phyloP scores from a whole-genome alignment of 495 filamentous ascomycete species.

The Aspergillus campestris region DNA sequence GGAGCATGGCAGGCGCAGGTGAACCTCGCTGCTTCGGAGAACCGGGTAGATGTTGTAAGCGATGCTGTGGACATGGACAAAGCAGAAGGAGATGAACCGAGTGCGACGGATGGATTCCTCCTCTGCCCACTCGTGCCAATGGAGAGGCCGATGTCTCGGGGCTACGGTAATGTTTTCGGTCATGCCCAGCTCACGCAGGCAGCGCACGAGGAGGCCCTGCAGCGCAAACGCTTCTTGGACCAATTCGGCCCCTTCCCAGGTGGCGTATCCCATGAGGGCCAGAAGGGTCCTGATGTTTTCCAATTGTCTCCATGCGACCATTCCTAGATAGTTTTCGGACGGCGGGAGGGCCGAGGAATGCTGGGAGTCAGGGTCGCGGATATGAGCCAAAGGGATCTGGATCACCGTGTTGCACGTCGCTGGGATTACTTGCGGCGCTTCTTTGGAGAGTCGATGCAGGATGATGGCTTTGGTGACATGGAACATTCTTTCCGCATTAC shows the following conservation, averaged over 20 bases:
- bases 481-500: conserved; percentile 28
- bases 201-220: conserved; percentile 25
- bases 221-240: conserved; percentile 31
- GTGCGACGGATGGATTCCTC: conserved; percentile 31
- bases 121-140: conserved; percentile 34
- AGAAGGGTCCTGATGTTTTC: conserved; percentile 31
- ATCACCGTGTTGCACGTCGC: conserved; percentile 3
- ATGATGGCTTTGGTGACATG: conserved; percentile 27
- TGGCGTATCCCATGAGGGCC: conserved; percentile 30
- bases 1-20: conserved; percentile 30
- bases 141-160: conserved; percentile 14
- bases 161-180: conserved; percentile 16
- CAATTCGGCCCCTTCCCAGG: conserved; percentile 30
- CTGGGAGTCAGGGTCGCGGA: conserved; percentile 4
- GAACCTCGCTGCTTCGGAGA: conserved; percentile 31
- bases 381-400: conserved; percentile 9
- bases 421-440: conserved; percentile 10
- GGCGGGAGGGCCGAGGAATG: conserved; percentile 3
- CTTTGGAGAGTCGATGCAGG: conserved; percentile 21
- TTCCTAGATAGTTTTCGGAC: conserved; percentile 7
- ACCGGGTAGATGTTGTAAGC: conserved; percentile 33
- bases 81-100: conserved; percentile 32
- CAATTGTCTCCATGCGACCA: conserved; percentile 16
- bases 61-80: conserved; percentile 32
- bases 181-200: conserved; percentile 25